These are phyloP conservation scores for Ogataea nonfermentans DNA, from an alignment of 805 yeast genomes.

Conservation along the genomic window DNA sequence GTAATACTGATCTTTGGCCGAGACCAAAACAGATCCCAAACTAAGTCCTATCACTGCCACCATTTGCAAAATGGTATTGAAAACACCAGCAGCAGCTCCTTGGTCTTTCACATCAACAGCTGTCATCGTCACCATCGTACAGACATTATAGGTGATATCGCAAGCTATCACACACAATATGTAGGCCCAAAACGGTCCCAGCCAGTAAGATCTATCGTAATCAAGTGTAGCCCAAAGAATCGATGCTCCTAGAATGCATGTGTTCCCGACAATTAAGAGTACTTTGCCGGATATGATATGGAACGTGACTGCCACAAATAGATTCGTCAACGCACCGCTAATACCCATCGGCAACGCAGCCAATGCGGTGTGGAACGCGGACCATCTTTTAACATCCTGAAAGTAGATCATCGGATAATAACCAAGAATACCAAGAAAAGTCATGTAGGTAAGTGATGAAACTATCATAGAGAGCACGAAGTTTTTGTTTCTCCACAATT, in stretches of 20 bases:
- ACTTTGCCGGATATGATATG: conserved; percentile 39
- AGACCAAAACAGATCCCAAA: conserved; percentile 35
- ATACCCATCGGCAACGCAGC: conserved; percentile 39
- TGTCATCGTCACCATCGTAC: conserved; percentile 37
- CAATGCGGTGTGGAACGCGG: conserved; percentile 38
- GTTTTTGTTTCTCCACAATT: conserved; percentile 36
- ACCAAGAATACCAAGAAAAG: conserved; percentile 35
- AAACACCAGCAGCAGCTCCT: conserved; percentile 41
- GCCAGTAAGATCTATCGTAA: conserved; percentile 36
- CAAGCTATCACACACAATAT: conserved; percentile 39
- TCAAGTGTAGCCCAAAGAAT: conserved; percentile 38
- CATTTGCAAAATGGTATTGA: conserved; percentile 38
- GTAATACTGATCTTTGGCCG: conserved; percentile 27
- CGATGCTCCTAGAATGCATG: conserved; percentile 31
- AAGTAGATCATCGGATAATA: conserved; percentile 39
- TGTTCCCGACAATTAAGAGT: conserved; percentile 31
- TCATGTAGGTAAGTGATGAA: conserved; percentile 35
- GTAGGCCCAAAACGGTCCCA: conserved; percentile 40
- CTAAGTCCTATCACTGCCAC: conserved; percentile 39
- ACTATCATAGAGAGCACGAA: conserved; percentile 37
- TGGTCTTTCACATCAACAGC: conserved; percentile 35
- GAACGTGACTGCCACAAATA: conserved; percentile 39
- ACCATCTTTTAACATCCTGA: conserved; percentile 34
- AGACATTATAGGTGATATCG: conserved; percentile 41
- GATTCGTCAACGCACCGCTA: conserved; percentile 36